A percentile compares a stretch with the other conserved stretches of the same genome.
Evolutionary conservation across 169 alveolate species (phyloP).

Genomic region (Plasmodium reichenowi): DNA sequence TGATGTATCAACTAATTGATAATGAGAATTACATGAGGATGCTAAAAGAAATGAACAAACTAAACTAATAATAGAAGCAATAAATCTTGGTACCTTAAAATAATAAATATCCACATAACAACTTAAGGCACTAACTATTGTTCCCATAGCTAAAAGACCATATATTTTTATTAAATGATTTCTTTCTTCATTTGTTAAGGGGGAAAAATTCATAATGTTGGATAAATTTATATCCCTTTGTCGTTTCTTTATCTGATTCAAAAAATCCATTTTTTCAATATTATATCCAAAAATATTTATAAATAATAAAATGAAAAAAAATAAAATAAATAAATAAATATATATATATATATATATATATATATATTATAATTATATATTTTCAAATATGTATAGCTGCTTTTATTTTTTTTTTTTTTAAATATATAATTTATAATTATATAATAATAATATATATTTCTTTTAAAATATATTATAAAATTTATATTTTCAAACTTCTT

Average conservation of each 20-base stretch:
- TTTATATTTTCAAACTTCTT: too few relatives aligned
- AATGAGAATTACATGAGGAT: conserved; percentile 61
- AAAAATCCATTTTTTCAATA: conserved; percentile 40
- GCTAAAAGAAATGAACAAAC: conserved; percentile 68
- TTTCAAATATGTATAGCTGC: neutral
- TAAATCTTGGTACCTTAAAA: conserved; percentile 65
- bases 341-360: conserved; percentile 18
- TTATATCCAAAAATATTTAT: neutral
- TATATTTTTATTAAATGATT: conserved; percentile 70
- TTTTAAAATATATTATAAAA: too few relatives aligned
- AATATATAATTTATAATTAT: too few relatives aligned
- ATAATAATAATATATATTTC: too few relatives aligned
- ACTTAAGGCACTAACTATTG: conserved; percentile 60
- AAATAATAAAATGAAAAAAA: neutral
- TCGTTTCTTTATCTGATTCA: conserved; percentile 59
- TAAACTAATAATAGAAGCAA: conserved; percentile 65
- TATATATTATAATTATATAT: neutral
- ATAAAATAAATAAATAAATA: neutral
- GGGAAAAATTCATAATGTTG: conserved; percentile 65
- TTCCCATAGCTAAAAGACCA: conserved; percentile 72
- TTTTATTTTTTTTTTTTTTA: too few relatives aligned
- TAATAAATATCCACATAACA: conserved; percentile 57
- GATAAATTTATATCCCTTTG: conserved; percentile 62
- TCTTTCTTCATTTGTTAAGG: conserved; percentile 69
- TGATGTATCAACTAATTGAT: conserved; percentile 21